A percentile compares a stretch with the other conserved stretches of the same genome.
Evolutionary conservation across 805 yeast species (phyloP).

Genomic region (Metschnikowia henanensis): DNA sequence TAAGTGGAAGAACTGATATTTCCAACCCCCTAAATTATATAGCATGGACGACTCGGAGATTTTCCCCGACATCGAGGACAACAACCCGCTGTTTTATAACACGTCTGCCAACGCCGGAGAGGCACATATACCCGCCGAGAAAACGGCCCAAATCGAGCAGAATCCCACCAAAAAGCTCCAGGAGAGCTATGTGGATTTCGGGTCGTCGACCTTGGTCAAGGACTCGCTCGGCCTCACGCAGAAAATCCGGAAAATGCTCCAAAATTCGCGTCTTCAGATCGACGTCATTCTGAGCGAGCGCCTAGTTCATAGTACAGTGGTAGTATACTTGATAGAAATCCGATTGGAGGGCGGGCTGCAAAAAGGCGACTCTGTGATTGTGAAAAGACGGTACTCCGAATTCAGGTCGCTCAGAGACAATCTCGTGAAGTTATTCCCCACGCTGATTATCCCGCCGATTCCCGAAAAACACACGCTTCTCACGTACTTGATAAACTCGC

Average conservation of each 20-base stretch:
- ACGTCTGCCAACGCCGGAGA: constrained; percentile 25
- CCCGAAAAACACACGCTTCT: constrained; percentile 50
- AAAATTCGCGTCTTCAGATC: constrained; percentile 27
- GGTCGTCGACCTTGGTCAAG: constrained; percentile 17
- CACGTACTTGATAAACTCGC: constrained; percentile 40
- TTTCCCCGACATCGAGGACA: constrained; percentile 44
- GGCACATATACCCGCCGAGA: neutral
- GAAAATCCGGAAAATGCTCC: constrained; percentile 28
- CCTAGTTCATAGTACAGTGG: constrained; percentile 34
- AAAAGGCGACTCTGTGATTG: constrained; percentile 26
- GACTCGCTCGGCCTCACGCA: constrained; percentile 20
- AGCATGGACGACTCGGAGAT: constrained; percentile 20
- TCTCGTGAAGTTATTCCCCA: constrained; percentile 39
- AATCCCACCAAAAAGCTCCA: constrained; percentile 9
- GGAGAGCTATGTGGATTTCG: constrained; percentile 18
- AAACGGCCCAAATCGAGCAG: neutral
- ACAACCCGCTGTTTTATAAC: constrained; percentile 44
- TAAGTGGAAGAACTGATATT: too few species aligned
- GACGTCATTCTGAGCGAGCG: constrained; percentile 37
- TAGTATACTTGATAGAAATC: constrained; percentile 39
- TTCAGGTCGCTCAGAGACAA: constrained; percentile 43
- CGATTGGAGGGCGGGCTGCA: constrained; percentile 4
- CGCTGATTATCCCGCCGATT: constrained; percentile 42
- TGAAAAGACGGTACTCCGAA: constrained; percentile 44
- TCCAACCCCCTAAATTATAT: too few species aligned